phyloP scores from a whole-genome alignment of 1,284 basidiomycete species.

The Ceratorhiza oryzae-sativae region DNA sequence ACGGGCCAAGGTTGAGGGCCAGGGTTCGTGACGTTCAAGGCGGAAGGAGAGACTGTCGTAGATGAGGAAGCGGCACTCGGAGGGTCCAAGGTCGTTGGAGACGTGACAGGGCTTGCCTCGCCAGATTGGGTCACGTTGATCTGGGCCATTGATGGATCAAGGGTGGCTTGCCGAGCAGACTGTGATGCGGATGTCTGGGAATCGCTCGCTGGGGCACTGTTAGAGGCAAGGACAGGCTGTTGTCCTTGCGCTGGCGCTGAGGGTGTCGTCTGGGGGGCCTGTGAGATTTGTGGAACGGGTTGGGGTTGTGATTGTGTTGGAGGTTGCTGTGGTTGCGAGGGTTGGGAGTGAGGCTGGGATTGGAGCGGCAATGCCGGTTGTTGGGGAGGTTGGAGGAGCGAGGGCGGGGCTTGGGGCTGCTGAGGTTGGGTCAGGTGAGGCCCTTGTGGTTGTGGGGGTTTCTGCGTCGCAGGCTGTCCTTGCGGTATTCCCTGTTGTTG shows the following conservation, averaged over 20 bases:
- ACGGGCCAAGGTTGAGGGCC: constrained; percentile 43
- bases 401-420: constrained; percentile 13
- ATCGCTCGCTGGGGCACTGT: not conserved
- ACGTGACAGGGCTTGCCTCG: constrained; percentile 3
- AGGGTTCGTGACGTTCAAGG: constrained; percentile 38
- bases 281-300: constrained; percentile 8
- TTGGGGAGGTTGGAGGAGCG: not conserved
- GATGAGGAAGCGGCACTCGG: not conserved
- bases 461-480: not conserved
- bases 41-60: constrained; percentile 17
- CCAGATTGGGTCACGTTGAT: constrained; percentile 27
- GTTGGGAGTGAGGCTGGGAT: not conserved
- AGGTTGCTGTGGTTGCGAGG: constrained; percentile 2
- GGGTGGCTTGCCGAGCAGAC: not conserved
- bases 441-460: not conserved
- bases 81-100: constrained; percentile 7
- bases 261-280: constrained; percentile 20
- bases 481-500: not conserved
- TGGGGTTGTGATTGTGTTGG: constrained; percentile 10
- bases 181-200: not conserved
- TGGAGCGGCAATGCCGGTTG: not conserved
- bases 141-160: constrained; percentile 33
- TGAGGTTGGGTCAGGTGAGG: not conserved
- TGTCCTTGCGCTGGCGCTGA: constrained; percentile 1
- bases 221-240: not conserved